phyloP scores from a whole-genome alignment of 805 yeast species.

The Candida germanica region DNA sequence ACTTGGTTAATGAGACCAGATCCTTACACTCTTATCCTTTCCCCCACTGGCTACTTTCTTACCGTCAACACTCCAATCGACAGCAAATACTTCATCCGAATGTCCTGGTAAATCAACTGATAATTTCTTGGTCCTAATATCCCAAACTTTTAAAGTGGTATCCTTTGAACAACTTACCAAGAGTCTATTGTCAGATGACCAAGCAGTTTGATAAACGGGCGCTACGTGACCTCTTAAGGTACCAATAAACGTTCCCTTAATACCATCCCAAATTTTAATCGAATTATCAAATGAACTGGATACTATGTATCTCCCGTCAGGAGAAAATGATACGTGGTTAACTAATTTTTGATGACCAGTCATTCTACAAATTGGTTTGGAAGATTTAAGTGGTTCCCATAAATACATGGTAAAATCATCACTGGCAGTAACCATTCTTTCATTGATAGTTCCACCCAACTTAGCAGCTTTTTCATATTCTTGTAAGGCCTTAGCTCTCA shows the following conservation, averaged over 20 bases:
- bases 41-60: constrained; percentile 95
- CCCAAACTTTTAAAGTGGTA: constrained; percentile 96
- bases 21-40: constrained; percentile 87
- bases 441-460: constrained; percentile 53
- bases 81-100: constrained; percentile 91
- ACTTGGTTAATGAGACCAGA: constrained; percentile 91
- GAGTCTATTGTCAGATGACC: constrained; percentile 93
- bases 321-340: constrained; percentile 92
- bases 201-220: constrained; percentile 94
- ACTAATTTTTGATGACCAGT: constrained; percentile 97
- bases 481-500: constrained; percentile 50
- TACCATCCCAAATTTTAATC: constrained; percentile 93
- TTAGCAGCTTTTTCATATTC: constrained; percentile 63
- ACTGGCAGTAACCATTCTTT: constrained; percentile 88
- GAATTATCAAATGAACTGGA: constrained; percentile 96
- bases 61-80: constrained; percentile 98
- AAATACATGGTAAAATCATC: constrained; percentile 97
- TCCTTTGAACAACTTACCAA: constrained; percentile 94
- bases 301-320: constrained; percentile 88
- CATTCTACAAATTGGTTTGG: constrained; percentile 88
- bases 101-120: constrained; percentile 94
- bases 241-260: constrained; percentile 83
- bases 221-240: constrained; percentile 97
- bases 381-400: constrained; percentile 84
- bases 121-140: constrained; percentile 78